phyloP scores from a whole-genome alignment of 1,284 basidiomycete genomes.

The Fomes fomentarius region DNA sequence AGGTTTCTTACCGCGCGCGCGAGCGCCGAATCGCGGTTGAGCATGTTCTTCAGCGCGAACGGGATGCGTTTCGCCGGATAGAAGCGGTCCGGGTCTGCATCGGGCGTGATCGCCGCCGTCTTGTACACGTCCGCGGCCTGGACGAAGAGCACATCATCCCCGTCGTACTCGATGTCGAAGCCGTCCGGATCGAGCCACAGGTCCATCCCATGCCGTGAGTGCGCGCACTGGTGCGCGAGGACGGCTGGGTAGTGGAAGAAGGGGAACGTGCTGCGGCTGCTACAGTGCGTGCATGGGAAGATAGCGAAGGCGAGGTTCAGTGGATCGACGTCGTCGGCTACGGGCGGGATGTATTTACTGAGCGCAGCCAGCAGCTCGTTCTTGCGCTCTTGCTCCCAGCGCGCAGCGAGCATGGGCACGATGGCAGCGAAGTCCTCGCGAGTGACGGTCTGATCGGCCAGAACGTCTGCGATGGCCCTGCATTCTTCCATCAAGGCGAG shows the following conservation, averaged over 20 bases:
- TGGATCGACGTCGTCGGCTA: background rate
- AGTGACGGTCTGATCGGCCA: background rate
- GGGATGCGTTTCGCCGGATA: background rate
- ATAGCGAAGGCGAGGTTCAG: conserved; percentile 2
- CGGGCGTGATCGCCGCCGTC: too few species aligned
- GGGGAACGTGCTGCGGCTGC: background rate
- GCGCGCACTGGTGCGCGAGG: background rate
- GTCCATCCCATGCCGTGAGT: too few species aligned
- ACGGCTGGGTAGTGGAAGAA: background rate
- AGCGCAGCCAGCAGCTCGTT: background rate
- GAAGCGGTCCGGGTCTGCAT: background rate
- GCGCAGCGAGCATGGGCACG: background rate
- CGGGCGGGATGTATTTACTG: background rate
- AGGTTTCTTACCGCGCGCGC: background rate
- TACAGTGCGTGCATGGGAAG: background rate
- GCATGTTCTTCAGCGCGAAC: background rate
- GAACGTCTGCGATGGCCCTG: background rate
- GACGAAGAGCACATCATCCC: background rate
- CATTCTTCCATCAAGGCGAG: background rate
- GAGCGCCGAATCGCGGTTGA: background rate
- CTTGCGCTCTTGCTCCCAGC: background rate
- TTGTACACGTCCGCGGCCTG: background rate
- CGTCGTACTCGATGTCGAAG: background rate
- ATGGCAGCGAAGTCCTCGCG: background rate
- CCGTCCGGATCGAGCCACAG: too few species aligned